Percentiles rank a stretch among this genome's conserved stretches.
These are phyloP conservation scores for Grosmannia huntii DNA, from an alignment of 2,329 filamentous ascomycete genomes.

Conservation along the genomic window DNA sequence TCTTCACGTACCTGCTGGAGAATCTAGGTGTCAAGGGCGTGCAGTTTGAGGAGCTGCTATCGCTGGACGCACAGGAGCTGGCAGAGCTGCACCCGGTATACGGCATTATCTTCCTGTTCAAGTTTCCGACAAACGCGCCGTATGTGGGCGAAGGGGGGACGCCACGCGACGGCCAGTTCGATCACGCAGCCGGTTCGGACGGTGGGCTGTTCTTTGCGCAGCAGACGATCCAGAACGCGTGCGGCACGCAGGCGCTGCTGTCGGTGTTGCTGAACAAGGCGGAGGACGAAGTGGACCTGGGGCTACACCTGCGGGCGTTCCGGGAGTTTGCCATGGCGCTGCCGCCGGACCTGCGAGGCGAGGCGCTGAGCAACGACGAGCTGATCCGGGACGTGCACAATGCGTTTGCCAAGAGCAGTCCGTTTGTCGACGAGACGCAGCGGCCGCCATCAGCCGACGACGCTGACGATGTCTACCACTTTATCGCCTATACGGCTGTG, in stretches of 20 bases:
- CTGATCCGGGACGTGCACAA: conserved; percentile 74
- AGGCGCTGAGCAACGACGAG: conserved; percentile 50
- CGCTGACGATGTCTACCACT: conserved; percentile 89
- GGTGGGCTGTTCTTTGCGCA: conserved; percentile 83
- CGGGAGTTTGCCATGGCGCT: conserved; percentile 80
- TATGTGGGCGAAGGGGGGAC: conserved; percentile 45
- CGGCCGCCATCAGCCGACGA: conserved; percentile 52
- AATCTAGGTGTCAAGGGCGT: conserved; percentile 81
- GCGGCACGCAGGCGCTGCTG: conserved; percentile 88
- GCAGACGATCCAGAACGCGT: conserved; percentile 97
- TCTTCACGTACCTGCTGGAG: conserved; percentile 94
- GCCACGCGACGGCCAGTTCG: conserved; percentile 72
- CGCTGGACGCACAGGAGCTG: conserved; percentile 67
- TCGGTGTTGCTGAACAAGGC: conserved; percentile 83
- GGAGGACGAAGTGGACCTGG: conserved; percentile 49
- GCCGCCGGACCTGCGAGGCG: conserved; percentile 56
- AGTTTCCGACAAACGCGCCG: conserved; percentile 64
- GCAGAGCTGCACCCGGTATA: conserved; percentile 65
- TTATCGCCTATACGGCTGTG: conserved; percentile 84
- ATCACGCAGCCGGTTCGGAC: conserved; percentile 60
- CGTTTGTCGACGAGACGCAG: conserved; percentile 85
- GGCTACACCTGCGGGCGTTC: conserved; percentile 59
- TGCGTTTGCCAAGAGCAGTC: conserved; percentile 75
- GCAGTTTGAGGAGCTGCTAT: conserved; percentile 92
- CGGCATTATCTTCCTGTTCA: conserved; percentile 98